These are phyloP conservation scores for Apiotrichum gracile DNA, from an alignment of 1,284 basidiomycete species.

Conservation along the genomic window DNA sequence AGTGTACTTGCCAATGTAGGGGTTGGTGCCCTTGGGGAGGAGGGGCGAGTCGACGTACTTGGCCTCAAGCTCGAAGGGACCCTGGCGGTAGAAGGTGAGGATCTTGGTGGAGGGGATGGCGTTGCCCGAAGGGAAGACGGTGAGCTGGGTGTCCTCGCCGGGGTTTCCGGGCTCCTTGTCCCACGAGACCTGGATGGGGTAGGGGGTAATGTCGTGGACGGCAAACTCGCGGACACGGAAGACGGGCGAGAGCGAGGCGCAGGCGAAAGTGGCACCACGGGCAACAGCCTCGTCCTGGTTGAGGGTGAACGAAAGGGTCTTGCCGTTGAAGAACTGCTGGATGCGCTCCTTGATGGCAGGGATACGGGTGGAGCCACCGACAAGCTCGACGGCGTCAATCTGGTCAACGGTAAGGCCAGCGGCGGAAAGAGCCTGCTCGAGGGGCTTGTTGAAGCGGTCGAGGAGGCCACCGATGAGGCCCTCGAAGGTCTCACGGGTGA, in stretches of 20 bases:
- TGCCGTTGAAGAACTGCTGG: conserved; percentile 59
- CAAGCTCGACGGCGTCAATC: conserved; percentile 62
- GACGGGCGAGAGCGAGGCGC: conserved; percentile 87
- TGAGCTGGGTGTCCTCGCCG: conserved; percentile 80
- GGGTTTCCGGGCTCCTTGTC: conserved; percentile 63
- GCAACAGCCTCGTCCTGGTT: conserved; percentile 94
- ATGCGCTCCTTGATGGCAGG: conserved; percentile 64
- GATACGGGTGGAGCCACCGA: conserved; percentile 63
- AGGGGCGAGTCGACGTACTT: conserved; percentile 63
- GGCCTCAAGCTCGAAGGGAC: conserved; percentile 78
- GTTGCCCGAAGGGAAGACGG: conserved; percentile 79
- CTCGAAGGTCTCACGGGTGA: conserved; percentile 60
- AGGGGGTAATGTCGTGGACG: conserved; percentile 73
- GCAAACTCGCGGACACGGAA: conserved; percentile 93
- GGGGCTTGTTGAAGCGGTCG: conserved; percentile 54
- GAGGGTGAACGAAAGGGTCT: conserved; percentile 74
- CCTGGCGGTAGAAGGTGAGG: conserved; percentile 85
- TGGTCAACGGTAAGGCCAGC: conserved; percentile 58
- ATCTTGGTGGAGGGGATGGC: conserved; percentile 84
- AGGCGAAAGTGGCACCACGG: conserved; percentile 87
- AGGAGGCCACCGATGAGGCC: conserved; percentile 53
- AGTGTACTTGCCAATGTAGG: conserved; percentile 71
- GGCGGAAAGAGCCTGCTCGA: conserved; percentile 56
- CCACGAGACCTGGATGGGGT: conserved; percentile 85
- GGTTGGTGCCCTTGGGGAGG: conserved; percentile 72